Percentiles rank a stretch among this genome's conserved stretches.
phyloP scores from a whole-genome alignment of 2,329 filamentous ascomycete species.

The Xylaria sp. region DNA sequence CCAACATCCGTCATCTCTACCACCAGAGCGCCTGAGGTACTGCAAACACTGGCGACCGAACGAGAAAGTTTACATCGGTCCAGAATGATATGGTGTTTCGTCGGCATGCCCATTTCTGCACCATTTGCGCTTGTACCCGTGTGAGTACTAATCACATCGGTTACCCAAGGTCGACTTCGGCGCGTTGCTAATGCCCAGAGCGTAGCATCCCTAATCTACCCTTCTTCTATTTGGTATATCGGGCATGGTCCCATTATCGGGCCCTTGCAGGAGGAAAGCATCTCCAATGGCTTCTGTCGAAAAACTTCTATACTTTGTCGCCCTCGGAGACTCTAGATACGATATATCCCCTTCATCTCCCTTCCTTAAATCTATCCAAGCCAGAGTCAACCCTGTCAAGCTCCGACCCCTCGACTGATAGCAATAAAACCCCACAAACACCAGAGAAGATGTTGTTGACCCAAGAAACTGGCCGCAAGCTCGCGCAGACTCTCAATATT shows the following conservation, averaged over 20 bases:
- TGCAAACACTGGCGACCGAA: slow-evolving; percentile 79
- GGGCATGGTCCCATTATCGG: slow-evolving; percentile 91
- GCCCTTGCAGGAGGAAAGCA: slow-evolving; percentile 87
- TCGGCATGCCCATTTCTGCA: slow-evolving; percentile 83
- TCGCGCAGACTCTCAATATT: slow-evolving; percentile 71
- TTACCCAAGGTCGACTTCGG: not conserved
- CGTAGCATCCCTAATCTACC: slow-evolving; percentile 87
- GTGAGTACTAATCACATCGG: slow-evolving; percentile 63
- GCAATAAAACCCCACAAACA: slow-evolving; percentile 29
- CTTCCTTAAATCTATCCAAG: slow-evolving; percentile 38
- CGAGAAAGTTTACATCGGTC: slow-evolving; percentile 80
- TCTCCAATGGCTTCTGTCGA: slow-evolving; percentile 80
- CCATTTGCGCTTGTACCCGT: slow-evolving; percentile 87
- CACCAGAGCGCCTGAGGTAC: slow-evolving; percentile 70
- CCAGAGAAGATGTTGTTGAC: slow-evolving; percentile 62
- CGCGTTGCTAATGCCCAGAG: slow-evolving; percentile 32
- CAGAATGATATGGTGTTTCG: slow-evolving; percentile 81
- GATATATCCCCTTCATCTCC: slow-evolving; percentile 65
- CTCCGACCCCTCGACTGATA: slow-evolving; percentile 39
- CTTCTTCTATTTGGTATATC: slow-evolving; percentile 94
- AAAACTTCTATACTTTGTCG: slow-evolving; percentile 72
- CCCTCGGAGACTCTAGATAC: slow-evolving; percentile 77
- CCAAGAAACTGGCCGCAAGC: slow-evolving; percentile 63
- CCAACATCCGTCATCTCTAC: slow-evolving; percentile 75
- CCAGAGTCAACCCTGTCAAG: slow-evolving; percentile 44